Percentiles rank a stretch among this genome's conserved stretches.
phyloP scores from a whole-genome alignment of 345 rosid species.

The Eucalyptus curtisii region DNA sequence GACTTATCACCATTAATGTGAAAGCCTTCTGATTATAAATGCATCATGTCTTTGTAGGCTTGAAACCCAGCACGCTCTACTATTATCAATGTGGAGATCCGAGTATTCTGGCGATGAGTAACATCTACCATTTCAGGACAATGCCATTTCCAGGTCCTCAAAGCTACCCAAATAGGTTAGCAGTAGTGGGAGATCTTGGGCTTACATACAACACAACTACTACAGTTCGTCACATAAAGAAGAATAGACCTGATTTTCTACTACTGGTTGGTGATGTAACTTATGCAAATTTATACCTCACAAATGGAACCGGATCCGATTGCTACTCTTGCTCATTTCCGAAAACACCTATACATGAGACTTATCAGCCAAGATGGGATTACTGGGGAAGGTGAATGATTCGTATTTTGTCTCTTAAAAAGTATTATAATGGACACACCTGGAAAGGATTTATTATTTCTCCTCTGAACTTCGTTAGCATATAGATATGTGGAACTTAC shows the following conservation, averaged over 20 bases:
- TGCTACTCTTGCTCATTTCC: constrained; percentile 46
- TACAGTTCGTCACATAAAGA: constrained; percentile 37
- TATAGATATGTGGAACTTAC: neutral
- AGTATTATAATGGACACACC: neutral
- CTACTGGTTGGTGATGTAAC: constrained; percentile 71
- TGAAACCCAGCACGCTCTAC: constrained; percentile 44
- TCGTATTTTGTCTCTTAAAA: neutral
- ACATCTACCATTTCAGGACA: constrained; percentile 41
- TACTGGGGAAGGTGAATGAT: constrained; percentile 76
- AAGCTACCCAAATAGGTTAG: constrained; percentile 55
- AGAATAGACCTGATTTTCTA: constrained; percentile 72
- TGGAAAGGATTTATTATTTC: neutral
- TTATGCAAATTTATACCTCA: constrained; percentile 65
- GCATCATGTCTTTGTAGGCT: constrained; percentile 22
- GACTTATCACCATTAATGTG: neutral
- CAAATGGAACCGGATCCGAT: constrained; percentile 45
- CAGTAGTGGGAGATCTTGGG: constrained; percentile 74
- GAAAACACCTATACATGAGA: constrained; percentile 50
- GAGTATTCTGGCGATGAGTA: constrained; percentile 40
- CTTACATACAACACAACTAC: constrained; percentile 81
- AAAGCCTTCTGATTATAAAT: neutral
- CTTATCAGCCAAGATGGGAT: constrained; percentile 98
- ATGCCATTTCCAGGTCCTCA: constrained; percentile 51
- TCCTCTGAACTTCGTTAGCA: neutral
- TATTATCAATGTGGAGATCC: constrained; percentile 72